Percentiles rank a stretch among this genome's conserved stretches.
Evolutionary conservation across 1,139 yeast species (phyloP).

Genomic region (Insectozyma bohioensis): DNA sequence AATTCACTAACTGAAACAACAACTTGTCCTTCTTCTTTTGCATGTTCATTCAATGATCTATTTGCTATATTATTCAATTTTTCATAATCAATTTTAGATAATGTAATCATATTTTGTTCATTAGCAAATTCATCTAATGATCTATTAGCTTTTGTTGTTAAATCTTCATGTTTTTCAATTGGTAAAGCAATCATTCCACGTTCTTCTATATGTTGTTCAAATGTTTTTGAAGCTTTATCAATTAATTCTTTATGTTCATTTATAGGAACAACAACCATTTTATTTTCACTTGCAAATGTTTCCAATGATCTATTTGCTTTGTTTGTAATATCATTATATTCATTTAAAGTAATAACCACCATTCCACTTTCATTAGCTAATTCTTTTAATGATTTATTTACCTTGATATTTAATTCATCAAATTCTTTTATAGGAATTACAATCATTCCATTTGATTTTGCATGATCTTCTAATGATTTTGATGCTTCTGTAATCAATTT

Average conservation of each 20-base stretch:
- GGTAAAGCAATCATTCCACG: constrained; percentile 13
- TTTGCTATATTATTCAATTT: constrained; percentile 18
- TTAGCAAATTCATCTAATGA: constrained; percentile 6
- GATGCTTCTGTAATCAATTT: constrained; percentile 7
- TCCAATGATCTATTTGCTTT: constrained; percentile 8
- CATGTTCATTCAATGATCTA: constrained; percentile 12
- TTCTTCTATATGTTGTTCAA: constrained; percentile 15
- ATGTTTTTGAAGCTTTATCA: constrained; percentile 7
- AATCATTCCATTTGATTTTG: constrained; percentile 21
- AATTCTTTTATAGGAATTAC: constrained; percentile 25
- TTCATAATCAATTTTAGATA: constrained; percentile 10
- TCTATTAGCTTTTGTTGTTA: not conserved
- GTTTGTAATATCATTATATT: constrained; percentile 18
- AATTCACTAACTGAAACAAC: constrained; percentile 7
- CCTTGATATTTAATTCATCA: constrained; percentile 15
- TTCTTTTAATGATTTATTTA: constrained; percentile 5
- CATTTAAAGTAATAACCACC: constrained; percentile 12
- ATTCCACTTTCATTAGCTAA: constrained; percentile 16
- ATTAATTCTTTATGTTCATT: constrained; percentile 18
- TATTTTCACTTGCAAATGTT: constrained; percentile 6
- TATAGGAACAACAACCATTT: constrained; percentile 9
- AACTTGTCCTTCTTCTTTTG: constrained; percentile 15
- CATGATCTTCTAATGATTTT: constrained; percentile 17
- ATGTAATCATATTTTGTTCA: constrained; percentile 13
- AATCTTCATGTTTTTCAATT: constrained; percentile 10